phyloP scores from a whole-genome alignment of 2,329 filamentous ascomycete species.

The Xylaria sp. region DNA sequence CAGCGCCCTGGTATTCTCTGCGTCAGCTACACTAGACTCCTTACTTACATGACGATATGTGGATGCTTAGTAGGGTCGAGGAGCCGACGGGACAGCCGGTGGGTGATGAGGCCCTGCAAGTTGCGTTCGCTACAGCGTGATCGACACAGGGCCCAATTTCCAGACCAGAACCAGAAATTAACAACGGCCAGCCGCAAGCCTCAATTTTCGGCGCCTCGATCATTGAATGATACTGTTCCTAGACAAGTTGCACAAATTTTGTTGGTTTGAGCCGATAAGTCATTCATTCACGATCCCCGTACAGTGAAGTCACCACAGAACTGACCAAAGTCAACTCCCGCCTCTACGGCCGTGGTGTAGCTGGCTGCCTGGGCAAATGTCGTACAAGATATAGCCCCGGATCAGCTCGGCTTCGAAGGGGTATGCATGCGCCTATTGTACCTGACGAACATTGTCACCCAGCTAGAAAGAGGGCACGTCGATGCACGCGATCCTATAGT shows the following conservation, averaged over 20 bases:
- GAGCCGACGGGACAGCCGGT: too few species aligned
- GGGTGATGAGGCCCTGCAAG: not conserved
- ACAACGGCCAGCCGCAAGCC: conserved; percentile 20
- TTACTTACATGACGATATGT: too few species aligned
- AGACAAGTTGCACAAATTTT: not conserved
- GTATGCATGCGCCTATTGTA: not conserved
- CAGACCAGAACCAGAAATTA: conserved; percentile 26
- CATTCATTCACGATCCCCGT: too few species aligned
- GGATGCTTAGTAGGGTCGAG: too few species aligned
- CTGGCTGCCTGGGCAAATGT: not conserved
- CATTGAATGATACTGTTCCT: not conserved
- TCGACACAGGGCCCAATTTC: conserved; percentile 25
- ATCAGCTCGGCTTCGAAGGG: not conserved
- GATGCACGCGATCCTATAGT: not conserved
- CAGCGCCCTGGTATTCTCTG: too few species aligned
- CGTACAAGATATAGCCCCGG: not conserved
- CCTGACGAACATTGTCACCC: not conserved
- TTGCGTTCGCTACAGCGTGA: conserved; percentile 15
- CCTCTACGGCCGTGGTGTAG: too few species aligned
- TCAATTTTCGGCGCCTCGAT: not conserved
- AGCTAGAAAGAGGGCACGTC: not conserved
- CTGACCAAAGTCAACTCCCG: not conserved
- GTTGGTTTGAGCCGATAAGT: too few species aligned
- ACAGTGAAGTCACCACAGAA: too few species aligned
- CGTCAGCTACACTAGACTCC: too few species aligned